phyloP scores from a whole-genome alignment of 257 asterid genomes.

The Thymus quinquecostatus region DNA sequence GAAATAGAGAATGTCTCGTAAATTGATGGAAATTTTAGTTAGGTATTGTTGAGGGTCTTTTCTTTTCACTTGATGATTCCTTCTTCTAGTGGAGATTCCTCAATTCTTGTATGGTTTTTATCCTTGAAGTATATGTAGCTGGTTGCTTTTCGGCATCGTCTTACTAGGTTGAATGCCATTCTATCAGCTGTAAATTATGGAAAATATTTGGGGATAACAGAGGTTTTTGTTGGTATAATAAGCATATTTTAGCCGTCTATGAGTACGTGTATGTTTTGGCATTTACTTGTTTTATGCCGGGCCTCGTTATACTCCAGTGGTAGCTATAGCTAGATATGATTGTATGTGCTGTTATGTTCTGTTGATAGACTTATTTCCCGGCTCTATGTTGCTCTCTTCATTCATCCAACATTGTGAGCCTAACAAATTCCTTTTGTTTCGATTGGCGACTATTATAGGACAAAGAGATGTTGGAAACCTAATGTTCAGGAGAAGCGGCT shows the following conservation, averaged over 20 bases:
- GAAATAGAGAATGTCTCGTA: background rate
- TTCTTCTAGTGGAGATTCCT: background rate
- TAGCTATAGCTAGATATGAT: background rate
- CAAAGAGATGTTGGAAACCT: constrained; percentile 89
- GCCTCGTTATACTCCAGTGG: constrained; percentile 6
- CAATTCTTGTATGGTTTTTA: too few species aligned
- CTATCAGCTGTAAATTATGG: background rate
- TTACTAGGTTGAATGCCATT: background rate
- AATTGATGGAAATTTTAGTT: background rate
- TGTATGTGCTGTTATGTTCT: background rate
- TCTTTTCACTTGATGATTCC: background rate
- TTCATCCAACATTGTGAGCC: background rate
- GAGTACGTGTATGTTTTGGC: constrained; percentile 4
- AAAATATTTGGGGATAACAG: background rate
- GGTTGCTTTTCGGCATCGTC: background rate
- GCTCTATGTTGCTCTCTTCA: background rate
- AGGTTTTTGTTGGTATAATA: constrained; percentile 2
- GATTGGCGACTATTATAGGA: constrained; percentile 47
- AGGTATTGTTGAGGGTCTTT: background rate
- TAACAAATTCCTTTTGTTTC: constrained; percentile 23
- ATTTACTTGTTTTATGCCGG: background rate
- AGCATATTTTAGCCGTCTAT: background rate
- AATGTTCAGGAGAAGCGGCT: constrained; percentile 89
- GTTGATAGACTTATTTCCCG: constrained; percentile 5
- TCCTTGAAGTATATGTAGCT: constrained; percentile 7